Percentiles rank a stretch among this genome's conserved stretches.
phyloP scores from a whole-genome alignment of 805 yeast genomes.

The Ogataea neopini region DNA sequence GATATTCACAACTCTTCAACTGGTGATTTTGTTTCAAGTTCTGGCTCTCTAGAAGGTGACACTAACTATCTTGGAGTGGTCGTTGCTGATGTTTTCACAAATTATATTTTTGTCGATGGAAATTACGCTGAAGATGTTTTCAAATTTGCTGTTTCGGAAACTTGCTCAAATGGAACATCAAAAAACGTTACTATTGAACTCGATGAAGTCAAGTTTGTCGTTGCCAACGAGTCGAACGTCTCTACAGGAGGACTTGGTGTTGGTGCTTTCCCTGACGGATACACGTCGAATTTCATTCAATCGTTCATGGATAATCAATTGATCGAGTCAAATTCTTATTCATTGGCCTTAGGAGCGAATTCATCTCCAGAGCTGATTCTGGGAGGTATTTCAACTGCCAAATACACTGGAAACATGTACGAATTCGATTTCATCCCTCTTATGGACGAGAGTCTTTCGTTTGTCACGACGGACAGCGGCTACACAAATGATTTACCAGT shows the following conservation, averaged over 20 bases:
- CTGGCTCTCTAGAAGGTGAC: background rate
- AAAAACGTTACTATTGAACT: constrained; percentile 19
- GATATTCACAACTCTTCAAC: constrained; percentile 24
- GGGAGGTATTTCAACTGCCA: constrained; percentile 57
- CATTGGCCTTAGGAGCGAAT: constrained; percentile 40
- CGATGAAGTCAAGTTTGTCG: constrained; percentile 37
- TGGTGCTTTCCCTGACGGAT: constrained; percentile 34
- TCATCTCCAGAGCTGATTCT: constrained; percentile 44
- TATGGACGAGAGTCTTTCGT: constrained; percentile 16
- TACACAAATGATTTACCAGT: constrained; percentile 36
- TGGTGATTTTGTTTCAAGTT: constrained; percentile 15
- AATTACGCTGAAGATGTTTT: constrained; percentile 28
- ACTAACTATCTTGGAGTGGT: constrained; percentile 16
- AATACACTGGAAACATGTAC: constrained; percentile 48
- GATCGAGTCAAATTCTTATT: constrained; percentile 44
- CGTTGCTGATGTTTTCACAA: constrained; percentile 16
- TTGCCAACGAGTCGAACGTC: constrained; percentile 39
- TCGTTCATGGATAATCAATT: constrained; percentile 31
- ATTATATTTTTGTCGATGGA: constrained; percentile 30
- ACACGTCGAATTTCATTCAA: constrained; percentile 36
- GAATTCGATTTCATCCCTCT: constrained; percentile 52
- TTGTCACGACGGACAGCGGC: constrained; percentile 18
- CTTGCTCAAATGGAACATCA: constrained; percentile 11
- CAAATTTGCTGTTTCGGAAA: constrained; percentile 10
- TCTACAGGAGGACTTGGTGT: constrained; percentile 49